Base-by-base conservation (phyloP, 768 basidiomycete genomes). In the Cystofilobasidium bisporidii region DNA sequence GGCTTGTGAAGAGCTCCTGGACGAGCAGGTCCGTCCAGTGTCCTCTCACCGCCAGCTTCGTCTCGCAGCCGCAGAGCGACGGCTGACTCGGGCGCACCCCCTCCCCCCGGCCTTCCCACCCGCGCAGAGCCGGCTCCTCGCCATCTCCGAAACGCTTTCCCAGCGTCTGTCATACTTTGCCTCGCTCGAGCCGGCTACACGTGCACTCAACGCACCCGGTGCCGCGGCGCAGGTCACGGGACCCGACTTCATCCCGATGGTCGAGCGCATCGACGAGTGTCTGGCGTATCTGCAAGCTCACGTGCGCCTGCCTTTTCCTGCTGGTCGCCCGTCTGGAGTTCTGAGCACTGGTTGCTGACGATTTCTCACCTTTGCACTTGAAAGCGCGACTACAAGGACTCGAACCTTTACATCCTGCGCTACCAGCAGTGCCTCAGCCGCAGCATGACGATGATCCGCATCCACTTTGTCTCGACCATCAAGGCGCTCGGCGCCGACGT, bases 391-490 rank as follows among this genome's bases (percentile, higher is more conserved):
- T 99, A 86, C 79, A 83, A 83, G 71, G 96, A 98, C 79, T 86
- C 91, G 11, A 91, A 97, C 72, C 80, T 99, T 24, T 97, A 96
- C 76, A 80, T 96, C n/a, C 82, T 99, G 36, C 86, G 96, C 28
- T 98, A 93, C 78, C 94, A 96, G 74, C 96, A 99, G 77, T 99
- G 96, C 76, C 87, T 98, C 84, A 96, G 91, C 0, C 85, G 96
- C 32, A 88, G 91, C 14, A 97, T 98, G 94, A 98, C 93, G 0
- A 82, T 99, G 53, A 90, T 98, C 79, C 94, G 89, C 77, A 93
- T 98, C 85, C 92, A 88, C 78, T 97, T 96, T 73, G 86, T 94
- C 9, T 87, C 86, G 6, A 87, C 88, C 11, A 80, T 98, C 9
- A 82, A 87, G 47, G 85, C 87, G 0, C 81, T 96, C 15, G 84